A percentile compares a stretch with the other conserved stretches of the same genome.
Evolutionary conservation across 768 basidiomycete genomes (phyloP).

Genomic region (Lactarius quietus): DNA sequence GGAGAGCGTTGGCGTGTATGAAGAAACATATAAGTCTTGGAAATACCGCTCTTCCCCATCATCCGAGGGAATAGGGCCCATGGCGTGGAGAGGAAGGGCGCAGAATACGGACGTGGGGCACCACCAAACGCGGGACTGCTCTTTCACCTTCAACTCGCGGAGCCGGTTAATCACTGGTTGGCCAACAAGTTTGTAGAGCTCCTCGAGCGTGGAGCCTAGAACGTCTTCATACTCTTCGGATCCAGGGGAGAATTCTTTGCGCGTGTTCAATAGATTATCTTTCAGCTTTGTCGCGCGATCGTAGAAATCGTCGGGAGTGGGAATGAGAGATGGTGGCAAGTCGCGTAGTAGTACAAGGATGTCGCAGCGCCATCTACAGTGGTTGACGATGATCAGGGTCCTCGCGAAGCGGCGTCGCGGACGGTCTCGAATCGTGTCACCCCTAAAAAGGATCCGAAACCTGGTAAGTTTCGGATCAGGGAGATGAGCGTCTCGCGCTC

Average conservation of each 20-base stretch:
- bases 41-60: too few relatives aligned
- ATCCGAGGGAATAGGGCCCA: constrained; percentile 1
- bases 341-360: constrained; percentile 1
- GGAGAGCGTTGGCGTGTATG: neutral
- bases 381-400: constrained; percentile 14
- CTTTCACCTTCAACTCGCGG: neutral
- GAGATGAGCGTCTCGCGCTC: neutral
- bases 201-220: neutral
- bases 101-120: neutral
- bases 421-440: neutral
- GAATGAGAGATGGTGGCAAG: neutral
- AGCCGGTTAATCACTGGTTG: neutral
- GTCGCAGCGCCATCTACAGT: constrained; percentile 1
- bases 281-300: neutral
- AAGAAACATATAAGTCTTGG: too few relatives aligned
- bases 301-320: neutral
- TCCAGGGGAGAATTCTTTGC: neutral
- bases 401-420: neutral
- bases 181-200: neutral
- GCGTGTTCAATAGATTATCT: neutral
- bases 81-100: constrained; percentile 16
- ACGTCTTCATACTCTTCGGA: neutral
- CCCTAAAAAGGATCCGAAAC: neutral
- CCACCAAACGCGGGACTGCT: too few relatives aligned
- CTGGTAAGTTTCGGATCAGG: neutral